phyloP scores from a whole-genome alignment of 1,139 yeast genomes.

The Blastobotrys raffinosifermentans region DNA sequence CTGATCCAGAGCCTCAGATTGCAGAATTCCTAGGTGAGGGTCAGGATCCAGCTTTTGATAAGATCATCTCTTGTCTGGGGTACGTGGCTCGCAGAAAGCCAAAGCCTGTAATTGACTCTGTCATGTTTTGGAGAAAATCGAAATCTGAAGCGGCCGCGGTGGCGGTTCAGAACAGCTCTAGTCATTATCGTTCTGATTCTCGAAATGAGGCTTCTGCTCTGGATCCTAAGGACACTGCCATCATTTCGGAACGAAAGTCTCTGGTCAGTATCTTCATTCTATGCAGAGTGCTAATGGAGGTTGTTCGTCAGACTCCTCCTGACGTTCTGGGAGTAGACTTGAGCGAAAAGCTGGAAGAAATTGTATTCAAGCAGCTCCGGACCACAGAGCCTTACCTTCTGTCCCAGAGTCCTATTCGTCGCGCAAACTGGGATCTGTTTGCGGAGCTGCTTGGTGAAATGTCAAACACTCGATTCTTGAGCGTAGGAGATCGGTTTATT shows the following conservation, averaged over 20 bases:
- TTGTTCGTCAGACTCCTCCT: slow-evolving; percentile 78
- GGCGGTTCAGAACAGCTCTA: slow-evolving; percentile 40
- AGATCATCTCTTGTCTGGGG: slow-evolving; percentile 78
- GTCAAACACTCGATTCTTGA: slow-evolving; percentile 75
- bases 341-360: slow-evolving; percentile 82
- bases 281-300: slow-evolving; percentile 91
- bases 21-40: slow-evolving; percentile 82
- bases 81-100: slow-evolving; percentile 87
- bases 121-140: slow-evolving; percentile 96
- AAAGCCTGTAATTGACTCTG: slow-evolving; percentile 93
- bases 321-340: slow-evolving; percentile 72
- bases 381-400: slow-evolving; percentile 76
- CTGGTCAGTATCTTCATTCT: slow-evolving; percentile 80
- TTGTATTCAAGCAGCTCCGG: slow-evolving; percentile 82
- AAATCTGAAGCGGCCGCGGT: slow-evolving; percentile 78
- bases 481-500: slow-evolving; percentile 89
- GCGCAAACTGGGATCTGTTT: slow-evolving; percentile 91
- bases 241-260: slow-evolving; percentile 82
- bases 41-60: slow-evolving; percentile 78
- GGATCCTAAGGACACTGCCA: slow-evolving; percentile 61
- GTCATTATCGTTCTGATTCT: background rate
- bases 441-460: slow-evolving; percentile 86
- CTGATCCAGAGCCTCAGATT: slow-evolving; percentile 73
- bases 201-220: slow-evolving; percentile 22
- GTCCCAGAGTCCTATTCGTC: slow-evolving; percentile 63